Conservation (phyloP, 2,329 filamentous ascomycete genomes). For the Fusarium verticillioides region DNA sequence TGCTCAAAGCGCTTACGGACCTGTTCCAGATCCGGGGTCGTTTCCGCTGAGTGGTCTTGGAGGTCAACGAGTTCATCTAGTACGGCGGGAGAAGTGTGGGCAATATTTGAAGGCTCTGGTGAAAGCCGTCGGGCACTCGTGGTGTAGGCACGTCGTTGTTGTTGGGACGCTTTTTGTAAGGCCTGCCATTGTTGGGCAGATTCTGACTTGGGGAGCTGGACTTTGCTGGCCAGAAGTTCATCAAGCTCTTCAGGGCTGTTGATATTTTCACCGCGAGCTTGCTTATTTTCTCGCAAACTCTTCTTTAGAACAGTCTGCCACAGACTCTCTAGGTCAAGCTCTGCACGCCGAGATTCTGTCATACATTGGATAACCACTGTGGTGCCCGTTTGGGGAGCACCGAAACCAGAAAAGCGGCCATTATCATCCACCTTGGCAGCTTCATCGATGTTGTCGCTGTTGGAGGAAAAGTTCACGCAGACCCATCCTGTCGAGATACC, state of each 20-base stretch:
- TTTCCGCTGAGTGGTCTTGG: neutral
- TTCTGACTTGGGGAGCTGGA: conserved; percentile 48
- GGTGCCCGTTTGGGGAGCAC: conserved; percentile 60
- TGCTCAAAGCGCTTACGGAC: conserved; percentile 50
- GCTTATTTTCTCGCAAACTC: conserved; percentile 47
- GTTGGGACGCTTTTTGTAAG: conserved; percentile 49
- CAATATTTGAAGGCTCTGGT: neutral
- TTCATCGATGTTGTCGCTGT: conserved; percentile 66
- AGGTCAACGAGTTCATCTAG: neutral
- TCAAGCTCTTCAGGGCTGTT: conserved; percentile 44
- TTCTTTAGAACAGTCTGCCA: conserved; percentile 59
- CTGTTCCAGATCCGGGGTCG: conserved; percentile 25
- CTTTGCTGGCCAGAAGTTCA: conserved; percentile 45
- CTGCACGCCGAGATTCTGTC: conserved; percentile 63
- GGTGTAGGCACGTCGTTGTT: conserved; percentile 51
- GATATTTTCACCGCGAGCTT: conserved; percentile 44
- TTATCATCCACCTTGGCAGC: conserved; percentile 57
- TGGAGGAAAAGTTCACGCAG: conserved; percentile 85
- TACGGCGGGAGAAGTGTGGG: neutral
- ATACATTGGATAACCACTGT: conserved; percentile 69
- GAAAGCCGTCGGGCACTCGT: conserved; percentile 45
- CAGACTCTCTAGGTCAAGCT: conserved; percentile 64
- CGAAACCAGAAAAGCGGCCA: conserved; percentile 81
- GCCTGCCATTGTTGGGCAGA: conserved; percentile 52
- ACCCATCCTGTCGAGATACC: conserved; percentile 96